Evolutionary conservation across 2,329 filamentous ascomycete genomes (phyloP), one percentile per base, ranked within the genome.

Genomic region (Penicillium sp.): DNA sequence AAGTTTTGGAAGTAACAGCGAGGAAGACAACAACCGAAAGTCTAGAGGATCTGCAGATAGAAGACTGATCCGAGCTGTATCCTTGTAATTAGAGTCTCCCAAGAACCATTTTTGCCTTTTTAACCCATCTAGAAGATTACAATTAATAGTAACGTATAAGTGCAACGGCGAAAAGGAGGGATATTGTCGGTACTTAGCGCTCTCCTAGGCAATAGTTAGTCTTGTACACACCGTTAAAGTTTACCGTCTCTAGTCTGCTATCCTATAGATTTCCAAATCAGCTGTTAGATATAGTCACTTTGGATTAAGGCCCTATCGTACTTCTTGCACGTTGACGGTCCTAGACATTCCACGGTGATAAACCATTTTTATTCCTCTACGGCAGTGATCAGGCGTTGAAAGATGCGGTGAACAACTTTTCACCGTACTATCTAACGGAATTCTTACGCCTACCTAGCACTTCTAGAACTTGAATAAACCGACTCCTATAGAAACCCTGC

Each of bases 21-120:
- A 25, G 22, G 22, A 48, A 48, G 45, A 48, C 45, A 48, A 25
- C 45, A 48, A 48, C 45, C 45, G 45, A 48, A 48, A 48, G 45
- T 48, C 45, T 1, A 48, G 45, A 48, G 45, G 22, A 48, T 48
- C 45, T 28, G 25, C 25, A 28, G 45, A 48, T 48, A 11, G 45
- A 48, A 48, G 45, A 48, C 45, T 48, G 8, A 48, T 48, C 45
- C 22, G 14, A 48, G 45, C 45, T 22, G 45, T 6, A 48, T 48
- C 22, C 22, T 16, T 48, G 25, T 48, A 46, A 46, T 46, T 46
- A 48, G 43, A 26, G 45, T 48, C 45, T 48, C 45, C 45, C 25
- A 48, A 28, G 45, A 48, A 48, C 45, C 14, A 48, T 48, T 48
- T 28, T 48, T 8, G 45, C 7, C 45, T 48, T 48, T 28, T 48